phyloP scores from a whole-genome alignment of 176 grass and related monocot genomes.

The Musa schizocarpa region DNA sequence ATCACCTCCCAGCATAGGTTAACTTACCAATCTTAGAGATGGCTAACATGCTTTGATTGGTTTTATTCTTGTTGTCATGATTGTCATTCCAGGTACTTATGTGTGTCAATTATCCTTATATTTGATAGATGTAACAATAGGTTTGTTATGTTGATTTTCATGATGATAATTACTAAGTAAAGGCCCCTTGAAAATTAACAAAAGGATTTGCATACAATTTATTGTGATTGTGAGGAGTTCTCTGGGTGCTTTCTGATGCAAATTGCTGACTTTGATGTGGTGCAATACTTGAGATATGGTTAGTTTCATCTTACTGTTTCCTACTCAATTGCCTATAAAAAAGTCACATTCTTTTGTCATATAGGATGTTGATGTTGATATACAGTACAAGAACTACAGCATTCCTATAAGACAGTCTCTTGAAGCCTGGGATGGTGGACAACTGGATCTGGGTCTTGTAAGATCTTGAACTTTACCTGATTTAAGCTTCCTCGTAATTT shows the following conservation, averaged over 20 bases:
- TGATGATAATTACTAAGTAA: background rate
- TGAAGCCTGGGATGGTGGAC: slow-evolving; percentile 66
- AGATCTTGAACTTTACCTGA: slow-evolving; percentile 16
- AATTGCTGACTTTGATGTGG: background rate
- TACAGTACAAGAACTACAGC: slow-evolving; percentile 61
- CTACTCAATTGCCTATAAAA: slow-evolving; percentile 17
- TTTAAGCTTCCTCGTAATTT: background rate
- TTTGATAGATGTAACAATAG: background rate
- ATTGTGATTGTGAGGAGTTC: background rate
- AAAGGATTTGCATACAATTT: background rate
- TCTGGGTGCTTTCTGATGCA: background rate
- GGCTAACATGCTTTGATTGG: background rate
- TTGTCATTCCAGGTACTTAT: background rate
- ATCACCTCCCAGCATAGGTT: background rate
- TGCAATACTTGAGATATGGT: background rate
- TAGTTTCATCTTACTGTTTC: background rate
- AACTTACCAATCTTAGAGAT: background rate
- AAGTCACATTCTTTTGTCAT: slow-evolving; percentile 16
- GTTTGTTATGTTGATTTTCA: background rate
- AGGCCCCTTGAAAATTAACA: background rate
- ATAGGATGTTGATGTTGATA: slow-evolving; percentile 60
- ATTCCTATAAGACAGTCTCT: slow-evolving; percentile 71
- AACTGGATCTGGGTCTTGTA: slow-evolving; percentile 84
- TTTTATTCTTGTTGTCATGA: background rate
- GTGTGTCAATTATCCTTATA: background rate